phyloP scores from a whole-genome alignment of 2,329 filamentous ascomycete species.

The Penicillium sp. region DNA sequence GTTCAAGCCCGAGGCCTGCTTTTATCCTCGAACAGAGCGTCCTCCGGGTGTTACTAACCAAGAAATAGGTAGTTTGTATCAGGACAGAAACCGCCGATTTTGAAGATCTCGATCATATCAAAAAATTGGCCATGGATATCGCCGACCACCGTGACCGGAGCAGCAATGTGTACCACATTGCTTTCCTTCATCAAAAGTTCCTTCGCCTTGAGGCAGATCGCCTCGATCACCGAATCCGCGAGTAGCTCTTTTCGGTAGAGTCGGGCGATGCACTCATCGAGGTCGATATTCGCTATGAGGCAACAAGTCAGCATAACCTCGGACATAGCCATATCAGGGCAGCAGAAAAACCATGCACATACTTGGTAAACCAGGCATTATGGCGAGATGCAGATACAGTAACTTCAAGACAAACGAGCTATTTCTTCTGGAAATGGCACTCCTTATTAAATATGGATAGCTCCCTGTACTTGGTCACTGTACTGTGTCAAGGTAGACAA shows the following conservation, averaged over 20 bases:
- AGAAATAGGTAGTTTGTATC: conserved; percentile 98
- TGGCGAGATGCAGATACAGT: conserved; percentile 9
- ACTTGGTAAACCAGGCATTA: conserved; percentile 49
- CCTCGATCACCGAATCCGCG: conserved; percentile 96
- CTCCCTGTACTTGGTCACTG: not conserved
- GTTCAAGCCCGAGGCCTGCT: not conserved
- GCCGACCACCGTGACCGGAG: conserved; percentile 93
- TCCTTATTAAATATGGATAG: not conserved
- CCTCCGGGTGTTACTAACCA: conserved; percentile 53
- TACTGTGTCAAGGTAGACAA: not conserved
- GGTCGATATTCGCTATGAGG: conserved; percentile 81
- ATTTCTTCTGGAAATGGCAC: not conserved
- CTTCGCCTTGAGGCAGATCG: conserved; percentile 98
- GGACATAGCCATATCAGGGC: not conserved
- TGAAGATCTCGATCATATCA: conserved; percentile 98
- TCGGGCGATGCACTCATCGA: conserved; percentile 96
- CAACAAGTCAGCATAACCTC: conserved; percentile 8
- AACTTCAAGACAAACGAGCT: not conserved
- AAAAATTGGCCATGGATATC: conserved; percentile 99
- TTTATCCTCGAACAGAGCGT: not conserved
- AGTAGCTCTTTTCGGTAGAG: conserved; percentile 96
- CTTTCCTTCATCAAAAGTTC: conserved; percentile 99
- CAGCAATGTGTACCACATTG: conserved; percentile 96
- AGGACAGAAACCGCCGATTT: conserved; percentile 94
- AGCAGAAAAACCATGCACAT: conserved; percentile 18